Conservation (phyloP, 164 flowering plant species). For the Magnolia changhungtana region DNA sequence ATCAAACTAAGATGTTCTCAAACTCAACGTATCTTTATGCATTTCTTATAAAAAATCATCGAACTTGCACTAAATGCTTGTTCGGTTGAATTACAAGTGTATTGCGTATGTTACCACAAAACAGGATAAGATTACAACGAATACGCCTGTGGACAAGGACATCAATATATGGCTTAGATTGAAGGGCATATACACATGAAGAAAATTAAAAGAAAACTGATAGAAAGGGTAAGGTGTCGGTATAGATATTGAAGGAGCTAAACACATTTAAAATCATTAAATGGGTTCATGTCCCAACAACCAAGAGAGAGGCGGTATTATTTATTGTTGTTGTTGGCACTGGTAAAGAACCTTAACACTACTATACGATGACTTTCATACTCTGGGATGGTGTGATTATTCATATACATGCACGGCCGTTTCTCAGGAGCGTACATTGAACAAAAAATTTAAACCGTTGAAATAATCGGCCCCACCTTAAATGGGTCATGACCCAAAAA, state of each 20-base stretch:
- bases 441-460: too few species aligned
- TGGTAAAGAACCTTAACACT: constrained; percentile 24
- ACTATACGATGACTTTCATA: constrained; percentile 13
- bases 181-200: not conserved
- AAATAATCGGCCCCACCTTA: too few species aligned
- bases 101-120: not conserved
- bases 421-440: too few species aligned
- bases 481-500: too few species aligned
- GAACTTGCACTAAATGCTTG: not conserved
- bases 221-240: constrained; percentile 16
- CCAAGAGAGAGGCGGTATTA: constrained; percentile 27
- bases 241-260: constrained; percentile 19
- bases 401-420: not conserved
- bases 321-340: constrained; percentile 43
- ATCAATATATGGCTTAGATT: not conserved
- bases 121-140: not conserved
- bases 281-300: constrained; percentile 38
- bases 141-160: not conserved
- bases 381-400: not conserved
- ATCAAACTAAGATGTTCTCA: not conserved
- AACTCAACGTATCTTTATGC: not conserved
- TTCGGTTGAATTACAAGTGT: not conserved
- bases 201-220: not conserved
- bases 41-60: not conserved
- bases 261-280: constrained; percentile 24